These are phyloP conservation scores for Hygrocybe punicea DNA, from an alignment of 768 basidiomycete genomes.

Conservation along the genomic window DNA sequence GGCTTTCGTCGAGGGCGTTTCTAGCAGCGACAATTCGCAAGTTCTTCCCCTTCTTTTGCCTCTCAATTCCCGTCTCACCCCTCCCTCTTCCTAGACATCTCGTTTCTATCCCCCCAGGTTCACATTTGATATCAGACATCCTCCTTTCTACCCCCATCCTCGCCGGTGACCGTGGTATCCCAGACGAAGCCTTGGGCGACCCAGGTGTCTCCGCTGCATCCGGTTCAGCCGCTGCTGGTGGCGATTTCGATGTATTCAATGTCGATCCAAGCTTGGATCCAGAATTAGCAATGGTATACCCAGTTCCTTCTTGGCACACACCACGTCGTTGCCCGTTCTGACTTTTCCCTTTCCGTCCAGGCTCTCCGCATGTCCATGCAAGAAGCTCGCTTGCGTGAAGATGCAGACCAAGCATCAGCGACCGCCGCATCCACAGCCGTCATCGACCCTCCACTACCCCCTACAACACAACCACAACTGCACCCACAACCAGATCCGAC, in stretches of 20 bases:
- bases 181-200: constrained; percentile 53
- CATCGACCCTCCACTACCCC: constrained; percentile 24
- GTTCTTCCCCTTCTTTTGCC: constrained; percentile 26
- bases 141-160: constrained; percentile 80
- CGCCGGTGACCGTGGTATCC: constrained; percentile 72
- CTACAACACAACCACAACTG: constrained; percentile 23
- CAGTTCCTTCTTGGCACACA: neutral
- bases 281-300: constrained; percentile 87
- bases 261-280: constrained; percentile 96
- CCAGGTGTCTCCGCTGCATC: constrained; percentile 49
- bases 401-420: constrained; percentile 44
- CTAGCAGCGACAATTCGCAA: constrained; percentile 83
- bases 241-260: constrained; percentile 68
- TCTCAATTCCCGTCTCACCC: neutral
- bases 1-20: constrained; percentile 79
- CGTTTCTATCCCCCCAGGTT: constrained; percentile 71
- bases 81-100: constrained; percentile 58
- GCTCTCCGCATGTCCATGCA: constrained; percentile 97
- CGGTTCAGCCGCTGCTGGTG: constrained; percentile 44
- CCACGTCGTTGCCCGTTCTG: too few species aligned
- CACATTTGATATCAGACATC: constrained; percentile 78
- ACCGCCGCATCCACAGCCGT: constrained; percentile 40
- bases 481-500: constrained; percentile 22
- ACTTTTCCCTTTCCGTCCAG: constrained; percentile 36
- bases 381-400: constrained; percentile 81